These are phyloP conservation scores for Ophiostoma ips DNA, from an alignment of 2,329 filamentous ascomycete species.

Conservation along the genomic window DNA sequence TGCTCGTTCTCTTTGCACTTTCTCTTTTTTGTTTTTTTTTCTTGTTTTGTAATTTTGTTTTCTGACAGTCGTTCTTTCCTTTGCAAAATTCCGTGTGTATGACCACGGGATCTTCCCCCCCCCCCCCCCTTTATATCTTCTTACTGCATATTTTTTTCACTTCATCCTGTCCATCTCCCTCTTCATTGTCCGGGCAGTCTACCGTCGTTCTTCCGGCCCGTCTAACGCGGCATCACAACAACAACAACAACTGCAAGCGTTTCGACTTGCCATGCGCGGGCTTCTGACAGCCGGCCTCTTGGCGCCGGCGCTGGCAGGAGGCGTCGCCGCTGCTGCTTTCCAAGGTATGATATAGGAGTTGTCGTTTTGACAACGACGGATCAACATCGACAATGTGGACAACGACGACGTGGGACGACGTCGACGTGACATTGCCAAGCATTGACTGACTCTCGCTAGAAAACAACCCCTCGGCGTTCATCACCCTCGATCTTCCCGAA, in stretches of 20 bases:
- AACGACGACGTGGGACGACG: not conserved
- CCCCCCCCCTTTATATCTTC: not conserved
- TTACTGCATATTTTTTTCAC: not conserved
- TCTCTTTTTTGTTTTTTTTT: not conserved
- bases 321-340: conserved; percentile 13
- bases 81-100: not conserved
- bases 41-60: not conserved
- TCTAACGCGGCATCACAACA: not conserved
- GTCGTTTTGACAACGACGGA: not conserved
- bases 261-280: conserved; percentile 19
- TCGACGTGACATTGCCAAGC: not conserved
- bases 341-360: conserved; percentile 7
- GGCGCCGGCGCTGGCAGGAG: conserved; percentile 23
- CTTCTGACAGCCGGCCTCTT: conserved; percentile 21
- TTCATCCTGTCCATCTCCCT: not conserved
- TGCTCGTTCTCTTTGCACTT: not conserved
- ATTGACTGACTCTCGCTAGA: conserved; percentile 1
- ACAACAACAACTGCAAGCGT: not conserved
- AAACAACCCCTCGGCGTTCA: conserved; percentile 14
- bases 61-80: not conserved
- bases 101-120: not conserved
- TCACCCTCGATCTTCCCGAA: conserved; percentile 16
- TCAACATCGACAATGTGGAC: not conserved
- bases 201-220: not conserved
- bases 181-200: not conserved